Evolutionary conservation across 768 basidiomycete genomes (phyloP).

Genomic region (Agaricus blazei): DNA sequence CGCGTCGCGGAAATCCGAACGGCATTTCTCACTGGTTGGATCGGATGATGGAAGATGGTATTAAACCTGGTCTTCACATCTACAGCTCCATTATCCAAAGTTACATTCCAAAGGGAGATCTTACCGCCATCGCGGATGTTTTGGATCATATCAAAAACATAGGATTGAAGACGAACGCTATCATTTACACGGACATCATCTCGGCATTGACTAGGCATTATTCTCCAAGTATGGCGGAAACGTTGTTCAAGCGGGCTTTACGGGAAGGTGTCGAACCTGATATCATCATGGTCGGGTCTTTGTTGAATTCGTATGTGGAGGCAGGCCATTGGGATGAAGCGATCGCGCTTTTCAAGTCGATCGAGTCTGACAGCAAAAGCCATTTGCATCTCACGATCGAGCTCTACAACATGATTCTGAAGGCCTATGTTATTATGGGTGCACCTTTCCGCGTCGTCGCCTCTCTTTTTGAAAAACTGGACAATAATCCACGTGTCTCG

Average conservation of each 20-base stretch:
- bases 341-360: constrained; percentile 56
- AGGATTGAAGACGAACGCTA: constrained; percentile 39
- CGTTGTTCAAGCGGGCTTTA: constrained; percentile 60
- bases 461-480: constrained; percentile 53
- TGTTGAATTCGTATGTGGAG: constrained; percentile 84
- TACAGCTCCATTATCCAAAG: constrained; percentile 58
- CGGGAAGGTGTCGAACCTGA: constrained; percentile 60
- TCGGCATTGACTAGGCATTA: constrained; percentile 55
- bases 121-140: constrained; percentile 42
- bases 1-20: constrained; percentile 38
- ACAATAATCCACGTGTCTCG: constrained; percentile 37
- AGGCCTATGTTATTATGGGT: constrained; percentile 78
- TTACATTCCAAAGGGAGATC: constrained; percentile 50
- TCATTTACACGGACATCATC: constrained; percentile 65
- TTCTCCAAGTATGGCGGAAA: constrained; percentile 63
- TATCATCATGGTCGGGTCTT: constrained; percentile 54
- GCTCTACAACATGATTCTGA: constrained; percentile 74
- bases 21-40: constrained; percentile 50
- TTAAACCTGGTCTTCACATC: constrained; percentile 48
- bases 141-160: constrained; percentile 58
- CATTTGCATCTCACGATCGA: constrained; percentile 43
- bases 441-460: constrained; percentile 67
- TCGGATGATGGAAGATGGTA: constrained; percentile 41
- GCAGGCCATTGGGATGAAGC: constrained; percentile 76
- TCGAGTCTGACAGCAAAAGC: constrained; percentile 14